Evolutionary conservation across 345 rosid genomes (phyloP), one percentile per base, ranked within the genome.

Genomic region (Rhizophora apiculata): DNA sequence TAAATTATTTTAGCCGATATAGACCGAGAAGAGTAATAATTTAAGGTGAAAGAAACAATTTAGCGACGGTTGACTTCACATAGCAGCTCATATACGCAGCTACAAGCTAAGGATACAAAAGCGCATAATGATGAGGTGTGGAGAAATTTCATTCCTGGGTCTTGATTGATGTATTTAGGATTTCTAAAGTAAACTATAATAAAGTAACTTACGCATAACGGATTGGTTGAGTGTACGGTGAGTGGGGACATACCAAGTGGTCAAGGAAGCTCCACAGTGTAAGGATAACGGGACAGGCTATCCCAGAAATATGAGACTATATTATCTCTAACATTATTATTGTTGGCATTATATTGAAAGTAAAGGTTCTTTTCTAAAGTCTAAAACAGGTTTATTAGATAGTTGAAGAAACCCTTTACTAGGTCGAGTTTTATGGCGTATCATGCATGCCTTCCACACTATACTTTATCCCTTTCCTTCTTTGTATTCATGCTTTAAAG

Each of bases 31-130:
- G 60, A 22, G 29, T 8, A 9, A 27, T 24, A 56, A 27, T 3
- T 21, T 55, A 22, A 32, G 32, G 55, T 52, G 18, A 16, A 54
- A 36, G 21, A 70, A 46, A 62, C 13, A 43, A 60, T 29, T 52
- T 9, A 60, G 65, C 67, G 32, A 55, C 27, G 65, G 83, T 85
- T 85, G 88, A 85, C 88, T 74, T 76, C 39, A 52, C 48, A 62
- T 13, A 68, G 70, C 86, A 85, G 88, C 86, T 81, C 75, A 82
- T 78, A 82, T 76, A 64, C 57, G 60, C 37, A 37, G 60, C 22
- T 46, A 58, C 54, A 18, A 46, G 68, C 61, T 62, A 66, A 69
- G 69, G 30, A 63, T 63, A 48, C 46, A 64, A 78, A 64, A 78
- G 60, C 16, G 72, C 69, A 70, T 74, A 59, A 66, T 56, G 72